Base-by-base conservation (phyloP, 2,329 filamentous ascomycete genomes). In the Fusarium sp. region DNA sequence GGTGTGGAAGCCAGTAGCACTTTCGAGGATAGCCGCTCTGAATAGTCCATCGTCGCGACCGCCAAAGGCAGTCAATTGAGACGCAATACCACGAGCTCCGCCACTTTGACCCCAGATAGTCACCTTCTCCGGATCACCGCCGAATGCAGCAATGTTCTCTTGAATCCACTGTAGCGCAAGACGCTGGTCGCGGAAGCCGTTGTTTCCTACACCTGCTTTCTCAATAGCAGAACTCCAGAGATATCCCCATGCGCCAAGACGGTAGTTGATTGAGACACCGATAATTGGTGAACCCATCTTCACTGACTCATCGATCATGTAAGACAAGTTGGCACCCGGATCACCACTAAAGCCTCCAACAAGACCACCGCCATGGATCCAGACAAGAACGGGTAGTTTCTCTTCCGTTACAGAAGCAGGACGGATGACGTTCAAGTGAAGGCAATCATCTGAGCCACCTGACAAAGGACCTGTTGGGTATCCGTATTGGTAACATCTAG, bases 31-130 rank as follows among this genome's bases (percentile, higher is more conserved):
- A 32, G 69, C 69, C 0, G 68, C 69, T 41, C 68, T 62, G n/a
- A 71, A 71, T 0, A 71, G 20, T 0, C 49, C 47, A 24, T 71
- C 68, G 6, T 71, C 46, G 27, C 53, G 22, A 0, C 69, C 68
- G 2, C 29, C 57, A 5, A 62, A 71, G 3, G 68, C 69, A 7
- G 68, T 71, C 13, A 71, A 20, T 8, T 71, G 69, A 2, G 69
- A 71, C 7, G 64, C 56, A 9, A 71, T 18, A 24, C 68, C 54
- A 25, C 56, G 60, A 1, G 69, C 60, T 25, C 70, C 70, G 10
- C 67, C 70, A 30, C 70, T 72, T 10, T 72, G 67, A 3, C 70
- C 70, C 58, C 60, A 70, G 0, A 72, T 67, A 0, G 63, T 69
- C 1, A 72, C 64, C 5, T 69, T 68, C 0, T 40, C 16, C 3